Conservation (phyloP, 192 early-diverging fungal species). For the Coemansia aciculifera region DNA sequence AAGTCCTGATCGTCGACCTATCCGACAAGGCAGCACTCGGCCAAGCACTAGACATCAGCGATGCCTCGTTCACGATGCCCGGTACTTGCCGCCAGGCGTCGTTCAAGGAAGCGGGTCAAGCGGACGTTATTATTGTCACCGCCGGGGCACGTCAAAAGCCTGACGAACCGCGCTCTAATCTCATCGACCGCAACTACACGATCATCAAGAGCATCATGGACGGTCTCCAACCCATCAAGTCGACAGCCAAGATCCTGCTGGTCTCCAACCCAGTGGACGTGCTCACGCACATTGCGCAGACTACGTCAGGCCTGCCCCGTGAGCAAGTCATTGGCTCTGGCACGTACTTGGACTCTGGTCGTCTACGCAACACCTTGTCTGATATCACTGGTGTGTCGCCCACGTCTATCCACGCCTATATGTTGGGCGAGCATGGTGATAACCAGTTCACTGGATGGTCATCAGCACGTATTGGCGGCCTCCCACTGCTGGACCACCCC, state of each 20-base stretch:
- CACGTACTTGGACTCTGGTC: conserved; percentile 78
- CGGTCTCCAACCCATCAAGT: conserved; percentile 73
- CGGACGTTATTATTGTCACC: conserved; percentile 80
- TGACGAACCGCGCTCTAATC: conserved; percentile 67
- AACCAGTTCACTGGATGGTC: conserved; percentile 84
- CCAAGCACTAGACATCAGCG: conserved; percentile 81
- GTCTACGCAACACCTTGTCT: conserved; percentile 65
- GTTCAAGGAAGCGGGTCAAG: conserved; percentile 73
- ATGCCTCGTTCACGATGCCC: conserved; percentile 71
- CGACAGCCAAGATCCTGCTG: conserved; percentile 68
- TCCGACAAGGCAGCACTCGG: conserved; percentile 65
- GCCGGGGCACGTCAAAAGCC: conserved; percentile 83
- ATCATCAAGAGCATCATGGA: conserved; percentile 73
- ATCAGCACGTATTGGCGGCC: conserved; percentile 68
- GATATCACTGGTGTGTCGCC: conserved; percentile 62
- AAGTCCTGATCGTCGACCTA: conserved; percentile 74
- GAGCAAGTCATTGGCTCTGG: conserved; percentile 83
- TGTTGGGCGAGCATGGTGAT: conserved; percentile 87
- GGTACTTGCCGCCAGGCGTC: conserved; percentile 63
- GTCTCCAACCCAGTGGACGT: conserved; percentile 87
- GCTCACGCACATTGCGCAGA: conserved; percentile 81
- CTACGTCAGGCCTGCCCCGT: conserved; percentile 73
- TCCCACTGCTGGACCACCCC: conserved; percentile 64
- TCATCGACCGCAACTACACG: conserved; percentile 79
- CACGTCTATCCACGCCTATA: conserved; percentile 75